Evolutionary conservation across 208 protist genomes (phyloP), one percentile per base, ranked within the genome.

Genomic region (Crithidia sp.): DNA sequence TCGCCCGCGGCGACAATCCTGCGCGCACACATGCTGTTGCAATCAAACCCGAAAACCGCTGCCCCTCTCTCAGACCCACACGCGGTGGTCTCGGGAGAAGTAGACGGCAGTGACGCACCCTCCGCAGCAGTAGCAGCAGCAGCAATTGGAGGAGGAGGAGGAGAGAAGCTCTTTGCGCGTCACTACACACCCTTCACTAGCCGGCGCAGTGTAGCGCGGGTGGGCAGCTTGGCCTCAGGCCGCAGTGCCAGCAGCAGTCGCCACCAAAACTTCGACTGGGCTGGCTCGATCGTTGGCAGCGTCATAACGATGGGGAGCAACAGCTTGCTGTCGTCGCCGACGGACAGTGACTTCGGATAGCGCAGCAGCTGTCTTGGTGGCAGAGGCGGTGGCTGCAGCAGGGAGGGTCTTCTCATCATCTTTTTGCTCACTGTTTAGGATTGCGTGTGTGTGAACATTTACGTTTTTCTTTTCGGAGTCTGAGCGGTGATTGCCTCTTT

Each of bases 241-340:
- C 66, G 66, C 7, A 53, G 66, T 9, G 52, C 14, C 6, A 19
- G 54, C 7, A 7, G 3, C 7, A 19, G 19, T 0, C 56, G 54
- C 10, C 2, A n/a, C 2, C 41, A 19, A 28, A 71, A 3, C 28
- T 71, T 49, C 45, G 67, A 71, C 57, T 71, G 67, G 67, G 67
- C 67, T 19, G 67, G 67, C 3, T 64, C 67, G 56, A 37, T 64
- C 28, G 17, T 71, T 43, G 67, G 67, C 14, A 71, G 67, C 17
- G 56, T 44, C 17, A 47, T 64, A 56, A 71, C 67, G 36, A 40
- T 64, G 44, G 67, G 49, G 5, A 71, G 67, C 67, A 64, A 36
- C 67, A 71, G 67, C n/a, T 19, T 71, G 16, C 37, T 71, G 17
- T 71, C 67, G 6, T 71, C 67, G 28, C 56, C 67, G 16, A 43